These are phyloP conservation scores for Chaetomium tenue DNA, from an alignment of 495 filamentous ascomycete genomes.

Conservation along the genomic window DNA sequence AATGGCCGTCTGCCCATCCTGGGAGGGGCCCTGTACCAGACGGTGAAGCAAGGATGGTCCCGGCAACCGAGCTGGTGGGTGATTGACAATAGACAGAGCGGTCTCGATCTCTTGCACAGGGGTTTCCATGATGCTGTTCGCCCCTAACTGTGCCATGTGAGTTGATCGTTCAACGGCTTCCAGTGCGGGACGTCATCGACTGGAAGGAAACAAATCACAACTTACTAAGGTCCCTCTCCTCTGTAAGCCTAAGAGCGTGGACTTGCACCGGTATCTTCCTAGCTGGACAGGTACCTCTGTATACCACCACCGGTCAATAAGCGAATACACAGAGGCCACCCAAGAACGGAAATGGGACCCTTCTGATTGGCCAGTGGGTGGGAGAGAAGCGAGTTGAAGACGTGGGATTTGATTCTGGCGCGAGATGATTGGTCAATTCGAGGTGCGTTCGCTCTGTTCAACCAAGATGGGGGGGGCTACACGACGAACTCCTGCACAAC, in stretches of 20 bases:
- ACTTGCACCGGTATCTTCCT: slow-evolving; percentile 6
- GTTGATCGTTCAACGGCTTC: neutral
- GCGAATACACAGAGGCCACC: neutral
- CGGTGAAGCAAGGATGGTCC: slow-evolving; percentile 65
- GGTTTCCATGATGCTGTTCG: slow-evolving; percentile 4
- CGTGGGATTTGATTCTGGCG: slow-evolving; percentile 26
- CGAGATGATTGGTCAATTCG: slow-evolving; percentile 23
- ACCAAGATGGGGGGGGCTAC: slow-evolving; percentile 6
- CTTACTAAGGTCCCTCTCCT: neutral
- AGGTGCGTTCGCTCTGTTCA: neutral
- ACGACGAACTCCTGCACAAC: neutral
- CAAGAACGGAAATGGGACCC: slow-evolving; percentile 15
- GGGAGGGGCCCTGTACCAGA: slow-evolving; percentile 43
- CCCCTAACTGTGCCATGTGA: neutral
- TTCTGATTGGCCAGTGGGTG: slow-evolving; percentile 25
- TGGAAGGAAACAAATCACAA: neutral
- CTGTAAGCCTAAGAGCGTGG: neutral
- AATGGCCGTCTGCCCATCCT: slow-evolving; percentile 35
- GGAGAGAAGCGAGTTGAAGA: slow-evolving; percentile 20
- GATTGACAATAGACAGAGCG: slow-evolving; percentile 59
- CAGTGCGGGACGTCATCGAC: neutral
- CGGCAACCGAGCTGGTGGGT: slow-evolving; percentile 48
- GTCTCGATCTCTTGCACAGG: neutral
- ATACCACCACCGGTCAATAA: neutral
- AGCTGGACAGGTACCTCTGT: slow-evolving; percentile 10